These are phyloP conservation scores for Sechiopsis laciniata DNA, from an alignment of 306 rosid genomes.

Conservation along the genomic window DNA sequence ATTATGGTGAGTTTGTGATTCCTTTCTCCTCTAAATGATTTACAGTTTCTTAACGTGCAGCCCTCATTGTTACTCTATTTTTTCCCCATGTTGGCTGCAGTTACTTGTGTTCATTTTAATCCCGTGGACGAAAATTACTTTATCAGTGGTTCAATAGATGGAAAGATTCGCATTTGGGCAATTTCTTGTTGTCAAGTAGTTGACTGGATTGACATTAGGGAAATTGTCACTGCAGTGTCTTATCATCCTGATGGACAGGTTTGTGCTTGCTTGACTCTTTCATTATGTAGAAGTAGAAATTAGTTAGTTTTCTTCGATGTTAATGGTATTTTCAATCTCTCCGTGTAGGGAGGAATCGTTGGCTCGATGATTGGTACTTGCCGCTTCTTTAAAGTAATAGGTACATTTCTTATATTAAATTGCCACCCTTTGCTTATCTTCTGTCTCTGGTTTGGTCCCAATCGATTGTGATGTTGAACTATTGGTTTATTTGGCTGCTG, in stretches of 20 bases:
- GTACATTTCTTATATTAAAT: conserved; percentile 32
- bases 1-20: conserved; percentile 57
- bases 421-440: conserved; percentile 16
- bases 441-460: neutral
- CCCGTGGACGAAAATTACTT: conserved; percentile 83
- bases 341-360: conserved; percentile 68
- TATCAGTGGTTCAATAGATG: conserved; percentile 96
- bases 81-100: conserved; percentile 41
- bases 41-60: neutral
- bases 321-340: conserved; percentile 23
- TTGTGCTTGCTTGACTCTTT: conserved; percentile 27
- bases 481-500: neutral
- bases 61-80: conserved; percentile 21
- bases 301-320: neutral
- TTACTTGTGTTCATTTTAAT: conserved; percentile 87
- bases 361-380: conserved; percentile 80
- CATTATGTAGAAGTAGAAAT: conserved; percentile 22
- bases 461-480: neutral
- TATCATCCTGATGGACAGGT: conserved; percentile 96
- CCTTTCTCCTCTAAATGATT: neutral
- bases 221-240: conserved; percentile 81
- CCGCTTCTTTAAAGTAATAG: conserved; percentile 65
- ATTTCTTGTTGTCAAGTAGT: conserved; percentile 70
- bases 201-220: conserved; percentile 71
- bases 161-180: conserved; percentile 93